Percentiles rank a stretch among this genome's conserved stretches.
Conservation (phyloP, 179 eudicot species). For the Heliamphora pulchella region DNA sequence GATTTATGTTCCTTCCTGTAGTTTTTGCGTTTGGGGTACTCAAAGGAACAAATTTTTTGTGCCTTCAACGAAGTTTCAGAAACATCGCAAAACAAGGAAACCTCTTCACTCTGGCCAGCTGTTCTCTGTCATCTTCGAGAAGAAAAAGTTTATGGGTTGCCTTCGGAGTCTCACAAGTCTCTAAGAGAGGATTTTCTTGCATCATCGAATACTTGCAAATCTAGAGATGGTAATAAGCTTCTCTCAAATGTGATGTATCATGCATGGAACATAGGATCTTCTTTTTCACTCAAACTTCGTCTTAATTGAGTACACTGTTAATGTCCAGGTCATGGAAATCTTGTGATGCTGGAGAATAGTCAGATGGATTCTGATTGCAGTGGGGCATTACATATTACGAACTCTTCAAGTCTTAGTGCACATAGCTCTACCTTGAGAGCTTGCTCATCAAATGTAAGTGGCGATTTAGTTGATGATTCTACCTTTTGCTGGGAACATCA, state of each 20-base stretch:
- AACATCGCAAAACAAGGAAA: slow-evolving; percentile 32
- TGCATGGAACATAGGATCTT: slow-evolving; percentile 7
- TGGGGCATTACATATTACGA: slow-evolving; percentile 11
- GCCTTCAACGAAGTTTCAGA: slow-evolving; percentile 46
- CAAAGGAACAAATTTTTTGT: slow-evolving; percentile 42
- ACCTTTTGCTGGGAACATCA: not conserved
- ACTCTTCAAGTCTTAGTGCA: slow-evolving; percentile 12
- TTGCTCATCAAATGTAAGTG: slow-evolving; percentile 53
- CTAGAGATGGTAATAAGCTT: slow-evolving; percentile 35
- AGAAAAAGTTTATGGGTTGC: slow-evolving; percentile 46
- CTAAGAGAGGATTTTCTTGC: slow-evolving; percentile 23
- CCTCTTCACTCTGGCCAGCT: slow-evolving; percentile 57
- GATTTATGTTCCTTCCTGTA: slow-evolving; percentile 18
- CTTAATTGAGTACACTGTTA: not conserved
- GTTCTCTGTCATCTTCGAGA: slow-evolving; percentile 58
- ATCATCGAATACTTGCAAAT: slow-evolving; percentile 25
- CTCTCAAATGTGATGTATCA: not conserved
- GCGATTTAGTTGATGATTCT: slow-evolving; percentile 13
- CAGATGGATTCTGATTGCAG: slow-evolving; percentile 13
- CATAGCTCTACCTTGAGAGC: slow-evolving; percentile 25
- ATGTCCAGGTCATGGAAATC: slow-evolving; percentile 38
- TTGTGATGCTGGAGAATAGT: slow-evolving; percentile 11
- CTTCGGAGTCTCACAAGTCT: slow-evolving; percentile 25
- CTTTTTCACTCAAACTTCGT: slow-evolving; percentile 2
- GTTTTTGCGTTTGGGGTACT: slow-evolving; percentile 54